Conservation (phyloP, 129 eudicot species). For the Deinandra increscens region DNA sequence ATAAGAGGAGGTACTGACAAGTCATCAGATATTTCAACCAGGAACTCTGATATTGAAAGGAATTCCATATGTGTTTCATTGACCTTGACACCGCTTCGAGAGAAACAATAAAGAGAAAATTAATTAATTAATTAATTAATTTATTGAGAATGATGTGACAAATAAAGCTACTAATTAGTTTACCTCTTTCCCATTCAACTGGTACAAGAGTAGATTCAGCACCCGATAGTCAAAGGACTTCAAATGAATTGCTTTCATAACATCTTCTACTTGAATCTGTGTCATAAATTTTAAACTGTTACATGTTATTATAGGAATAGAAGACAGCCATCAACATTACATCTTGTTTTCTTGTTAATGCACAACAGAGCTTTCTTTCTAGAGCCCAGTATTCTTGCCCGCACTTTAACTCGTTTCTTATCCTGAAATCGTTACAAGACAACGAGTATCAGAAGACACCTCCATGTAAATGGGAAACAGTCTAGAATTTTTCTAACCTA, state of each 20-base stretch:
- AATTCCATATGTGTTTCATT: slow-evolving; percentile 91
- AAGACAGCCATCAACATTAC: slow-evolving; percentile 3
- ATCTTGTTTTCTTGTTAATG: slow-evolving; percentile 42
- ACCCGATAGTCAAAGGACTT: slow-evolving; percentile 93
- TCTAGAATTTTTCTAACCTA: slow-evolving; percentile 46
- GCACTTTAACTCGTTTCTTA: slow-evolving; percentile 61
- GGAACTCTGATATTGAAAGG: slow-evolving; percentile 81
- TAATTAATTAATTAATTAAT: background rate
- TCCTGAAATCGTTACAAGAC: slow-evolving; percentile 45
- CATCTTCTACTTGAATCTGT: slow-evolving; percentile 70
- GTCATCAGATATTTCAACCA: slow-evolving; percentile 89
- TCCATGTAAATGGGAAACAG: slow-evolving; percentile 4
- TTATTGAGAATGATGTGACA: background rate
- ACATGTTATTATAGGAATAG: background rate
- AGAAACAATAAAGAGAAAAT: slow-evolving; percentile 23
- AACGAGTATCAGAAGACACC: slow-evolving; percentile 11
- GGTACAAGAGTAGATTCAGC: slow-evolving; percentile 78
- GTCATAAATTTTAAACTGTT: slow-evolving; percentile 1
- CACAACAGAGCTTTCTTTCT: slow-evolving; percentile 83
- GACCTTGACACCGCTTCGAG: slow-evolving; percentile 65
- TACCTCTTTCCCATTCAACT: slow-evolving; percentile 83
- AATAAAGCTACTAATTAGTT: slow-evolving; percentile 9
- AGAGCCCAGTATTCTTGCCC: slow-evolving; percentile 93
- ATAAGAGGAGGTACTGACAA: slow-evolving; percentile 55
- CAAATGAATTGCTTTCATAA: slow-evolving; percentile 73